Evolutionary conservation across 2,329 filamentous ascomycete species (phyloP), one percentile per base, ranked within the genome.

Genomic region (Penicillium rolfsii): DNA sequence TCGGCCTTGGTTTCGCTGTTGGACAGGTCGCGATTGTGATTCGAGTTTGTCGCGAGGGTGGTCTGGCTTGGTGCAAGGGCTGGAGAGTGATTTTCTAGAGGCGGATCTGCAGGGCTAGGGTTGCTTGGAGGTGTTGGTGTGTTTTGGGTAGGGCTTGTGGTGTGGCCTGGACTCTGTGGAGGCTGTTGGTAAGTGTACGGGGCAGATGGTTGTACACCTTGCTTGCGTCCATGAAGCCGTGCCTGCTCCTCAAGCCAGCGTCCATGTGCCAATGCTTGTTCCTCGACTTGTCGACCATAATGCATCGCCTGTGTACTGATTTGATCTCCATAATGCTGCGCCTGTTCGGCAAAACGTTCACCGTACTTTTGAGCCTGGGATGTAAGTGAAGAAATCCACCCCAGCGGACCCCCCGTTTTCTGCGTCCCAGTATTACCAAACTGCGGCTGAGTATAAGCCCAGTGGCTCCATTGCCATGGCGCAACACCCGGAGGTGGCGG

Each of bases 311-410:
- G 72, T 5, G 70, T 68, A 52, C 70, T 73, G 16, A 76, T 67
- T 59, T 70, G 71, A 50, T 74, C 71, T 11, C 75, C 74, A 58
- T 76, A 74, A 33, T 67, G 69, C 46, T 67, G 61, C 1, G 74
- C 76, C 58, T 76, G 75, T 53, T 76, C 71, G 14, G 68, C 66
- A 26, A 77, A 71, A 9, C 74, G 74, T 49, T 78, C 75, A 4
- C 76, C 76, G 45, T 78, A 79, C 54, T 76, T 75, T 57, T 78
- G 74, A 9, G 76, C 76, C 49, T 76, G 73, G 4, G 72, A 70
- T 46, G 73, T 72, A 12, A 79, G 58, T 7, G 72, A 70, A 1
- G 74, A 67, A 11, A 77, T 70, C 73, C 76, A 78, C 22, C 71
- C 67, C 0, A 71, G 40, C 4, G 74, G 64, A 28, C 52, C 52